Percentiles rank a stretch among this genome's conserved stretches.
These are phyloP conservation scores for Balansia obtecta DNA, from an alignment of 2,329 filamentous ascomycete genomes.

Conservation along the genomic window DNA sequence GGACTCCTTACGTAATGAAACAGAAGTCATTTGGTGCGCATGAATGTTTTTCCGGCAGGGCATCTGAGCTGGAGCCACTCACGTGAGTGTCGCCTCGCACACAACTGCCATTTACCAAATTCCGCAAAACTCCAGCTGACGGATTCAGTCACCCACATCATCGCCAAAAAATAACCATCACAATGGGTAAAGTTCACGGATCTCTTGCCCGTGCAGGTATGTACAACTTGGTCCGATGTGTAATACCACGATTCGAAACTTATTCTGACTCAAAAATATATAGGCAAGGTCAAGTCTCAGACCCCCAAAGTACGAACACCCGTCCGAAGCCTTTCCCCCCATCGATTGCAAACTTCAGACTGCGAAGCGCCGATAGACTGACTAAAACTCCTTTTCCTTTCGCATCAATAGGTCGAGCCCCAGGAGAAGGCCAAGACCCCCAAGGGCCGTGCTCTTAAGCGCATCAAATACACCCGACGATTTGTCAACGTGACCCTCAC, in stretches of 20 bases:
- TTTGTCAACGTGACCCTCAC: constrained; percentile 98
- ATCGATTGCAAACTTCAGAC: neutral
- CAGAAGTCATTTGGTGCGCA: neutral
- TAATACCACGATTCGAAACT: neutral
- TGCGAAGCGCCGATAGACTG: constrained; percentile 17
- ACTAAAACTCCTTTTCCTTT: constrained; percentile 9
- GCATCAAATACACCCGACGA: constrained; percentile 88
- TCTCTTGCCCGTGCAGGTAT: constrained; percentile 74
- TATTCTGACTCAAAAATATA: constrained; percentile 35
- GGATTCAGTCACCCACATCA: constrained; percentile 24
- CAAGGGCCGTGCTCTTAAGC: constrained; percentile 97
- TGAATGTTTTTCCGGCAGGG: constrained; percentile 22
- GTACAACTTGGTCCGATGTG: constrained; percentile 10
- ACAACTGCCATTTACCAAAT: constrained; percentile 28
- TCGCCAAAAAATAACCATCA: constrained; percentile 29
- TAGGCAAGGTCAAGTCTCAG: constrained; percentile 96
- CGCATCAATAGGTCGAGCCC: constrained; percentile 53
- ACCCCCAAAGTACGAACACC: constrained; percentile 64
- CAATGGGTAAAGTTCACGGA: constrained; percentile 89
- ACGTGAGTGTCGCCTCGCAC: constrained; percentile 24
- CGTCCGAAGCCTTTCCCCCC: constrained; percentile 8
- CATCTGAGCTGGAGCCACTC: constrained; percentile 16
- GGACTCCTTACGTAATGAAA: no score
- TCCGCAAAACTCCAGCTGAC: constrained; percentile 19
- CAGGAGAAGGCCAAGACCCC: constrained; percentile 95